These are phyloP conservation scores for Tetrapisispora arboricola DNA, from an alignment of 805 yeast genomes.

Conservation along the genomic window DNA sequence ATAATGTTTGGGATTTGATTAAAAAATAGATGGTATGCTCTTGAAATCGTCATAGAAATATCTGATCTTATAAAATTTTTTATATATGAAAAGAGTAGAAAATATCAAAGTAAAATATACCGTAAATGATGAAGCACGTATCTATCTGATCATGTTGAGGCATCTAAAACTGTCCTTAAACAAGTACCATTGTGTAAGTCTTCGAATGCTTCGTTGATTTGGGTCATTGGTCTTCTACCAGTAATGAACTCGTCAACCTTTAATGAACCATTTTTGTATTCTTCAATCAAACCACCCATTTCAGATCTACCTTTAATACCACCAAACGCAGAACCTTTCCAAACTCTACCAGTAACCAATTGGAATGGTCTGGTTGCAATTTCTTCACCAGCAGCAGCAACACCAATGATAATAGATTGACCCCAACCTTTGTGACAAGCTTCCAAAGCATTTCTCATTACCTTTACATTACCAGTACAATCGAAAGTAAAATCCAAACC, in stretches of 20 bases:
- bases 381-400: constrained; percentile 97
- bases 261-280: constrained; percentile 68
- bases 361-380: constrained; percentile 97
- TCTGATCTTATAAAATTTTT: too few species aligned
- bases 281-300: constrained; percentile 81
- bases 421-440: constrained; percentile 99
- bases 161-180: constrained; percentile 78
- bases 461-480: constrained; percentile 93
- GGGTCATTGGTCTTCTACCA: constrained; percentile 66
- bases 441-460: constrained; percentile 94
- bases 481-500: constrained; percentile 95
- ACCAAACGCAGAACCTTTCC: constrained; percentile 99
- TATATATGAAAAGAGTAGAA: background rate
- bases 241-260: constrained; percentile 94
- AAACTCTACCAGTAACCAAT: constrained; percentile 95
- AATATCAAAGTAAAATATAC: too few species aligned
- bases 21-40: background rate
- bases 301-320: constrained; percentile 97
- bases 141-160: background rate
- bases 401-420: constrained; percentile 88
- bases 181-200: constrained; percentile 93
- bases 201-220: constrained; percentile 83
- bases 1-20: background rate
- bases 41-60: too few species aligned
- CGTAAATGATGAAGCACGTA: too few species aligned